These are phyloP conservation scores for Sarocladium kiliense DNA, from an alignment of 2,329 filamentous ascomycete genomes.

Conservation along the genomic window DNA sequence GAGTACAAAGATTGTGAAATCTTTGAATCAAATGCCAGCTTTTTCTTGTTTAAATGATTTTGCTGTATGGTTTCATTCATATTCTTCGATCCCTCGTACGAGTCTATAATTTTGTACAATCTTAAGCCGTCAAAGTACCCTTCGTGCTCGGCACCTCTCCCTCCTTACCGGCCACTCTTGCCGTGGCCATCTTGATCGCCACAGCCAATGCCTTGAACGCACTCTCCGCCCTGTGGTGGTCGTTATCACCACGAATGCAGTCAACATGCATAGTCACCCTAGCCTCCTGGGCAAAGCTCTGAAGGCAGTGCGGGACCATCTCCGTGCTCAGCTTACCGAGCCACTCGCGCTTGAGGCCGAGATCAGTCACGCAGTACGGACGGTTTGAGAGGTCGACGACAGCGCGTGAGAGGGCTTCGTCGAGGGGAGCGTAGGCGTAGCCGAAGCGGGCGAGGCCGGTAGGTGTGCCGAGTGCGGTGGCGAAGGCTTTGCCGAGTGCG, in stretches of 20 bases:
- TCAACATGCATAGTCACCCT: constrained; percentile 94
- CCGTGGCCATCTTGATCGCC: constrained; percentile 73
- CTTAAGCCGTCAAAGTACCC: constrained; percentile 68
- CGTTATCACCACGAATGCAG: constrained; percentile 84
- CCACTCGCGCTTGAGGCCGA: constrained; percentile 85
- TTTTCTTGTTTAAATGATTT: too few species aligned
- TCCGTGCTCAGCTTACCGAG: constrained; percentile 90
- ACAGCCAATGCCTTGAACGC: constrained; percentile 96
- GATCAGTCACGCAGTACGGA: constrained; percentile 76
- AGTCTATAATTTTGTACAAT: too few species aligned
- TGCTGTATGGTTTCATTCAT: too few species aligned
- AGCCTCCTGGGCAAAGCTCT: constrained; percentile 88
- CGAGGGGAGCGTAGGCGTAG: constrained; percentile 85
- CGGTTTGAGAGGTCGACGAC: constrained; percentile 94
- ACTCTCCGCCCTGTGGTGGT: constrained; percentile 93
- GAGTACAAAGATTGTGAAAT: neutral
- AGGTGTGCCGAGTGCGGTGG: constrained; percentile 69
- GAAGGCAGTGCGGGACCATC: constrained; percentile 94
- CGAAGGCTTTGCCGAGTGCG: constrained; percentile 82
- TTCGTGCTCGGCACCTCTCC: constrained; percentile 96
- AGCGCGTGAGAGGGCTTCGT: constrained; percentile 89
- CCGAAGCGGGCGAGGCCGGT: constrained; percentile 86
- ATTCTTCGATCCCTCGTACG: too few species aligned
- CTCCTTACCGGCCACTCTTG: constrained; percentile 70
- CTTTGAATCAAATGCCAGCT: too few species aligned